Evolutionary conservation across 805 yeast species (phyloP), one percentile per base, ranked within the genome.

Genomic region (Candida namnaoensis): DNA sequence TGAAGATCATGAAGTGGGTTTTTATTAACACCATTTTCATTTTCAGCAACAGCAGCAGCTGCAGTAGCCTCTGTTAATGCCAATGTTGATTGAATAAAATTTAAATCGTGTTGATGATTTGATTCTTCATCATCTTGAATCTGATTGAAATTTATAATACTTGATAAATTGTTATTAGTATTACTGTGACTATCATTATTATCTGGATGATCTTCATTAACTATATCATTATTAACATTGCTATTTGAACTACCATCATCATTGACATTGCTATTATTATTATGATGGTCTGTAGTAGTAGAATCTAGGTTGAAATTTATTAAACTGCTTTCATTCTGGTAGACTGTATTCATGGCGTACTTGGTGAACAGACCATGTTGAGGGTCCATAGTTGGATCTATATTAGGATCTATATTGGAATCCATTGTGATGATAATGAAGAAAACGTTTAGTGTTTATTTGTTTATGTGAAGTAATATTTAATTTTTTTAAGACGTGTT

Each of bases 91-190:
- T 11, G 26, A 15, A 12, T 24, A 30, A 32, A 13, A 30, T 35
- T 37, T 26, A 27, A 33, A n/a, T 33, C 27, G 26, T 19, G 41
- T 23, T 39, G 41, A 27, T 7, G 30, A 27, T 7, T 34, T 3
- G 38, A 12, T 3, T 39, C 38, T 23, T 32, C 36, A 26, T 19
- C n/a, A 10, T 37, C 34, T 12, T 47, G 51, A 38, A 47, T 37
- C 19, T 42, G 39, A 27, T 47, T 48, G 44, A 52, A 55, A 36
- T 50, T 51, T 37, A 55, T 49, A 37, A 55, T 48, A 34, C 47
- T 53, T 12, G 58, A 50, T 34, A 54, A 8, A 6, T 15, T 32
- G 11, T 24, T 5, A 14, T 14, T 27, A 11, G 11, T 27, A 11
- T 19, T 26, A 4, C 28, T 26, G 28, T 26, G 28, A 26, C 28